A percentile compares a stretch with the other conserved stretches of the same genome.
These are phyloP conservation scores for Xylariaceae sp. DNA, from an alignment of 2,329 filamentous ascomycete species.

Conservation along the genomic window DNA sequence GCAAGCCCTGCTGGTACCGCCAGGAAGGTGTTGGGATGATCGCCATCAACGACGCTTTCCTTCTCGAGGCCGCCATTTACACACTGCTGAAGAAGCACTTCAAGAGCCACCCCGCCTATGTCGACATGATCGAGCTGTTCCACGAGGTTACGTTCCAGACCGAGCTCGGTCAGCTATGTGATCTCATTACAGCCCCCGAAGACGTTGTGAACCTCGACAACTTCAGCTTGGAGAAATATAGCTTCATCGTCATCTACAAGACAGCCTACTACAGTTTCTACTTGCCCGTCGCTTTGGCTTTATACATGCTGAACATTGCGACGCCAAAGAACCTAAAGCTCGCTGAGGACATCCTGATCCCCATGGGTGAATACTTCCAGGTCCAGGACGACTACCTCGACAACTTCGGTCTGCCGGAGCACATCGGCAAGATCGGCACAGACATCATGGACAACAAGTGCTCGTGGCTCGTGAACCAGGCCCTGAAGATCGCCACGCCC, in stretches of 20 bases:
- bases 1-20: conserved; percentile 95
- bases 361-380: conserved; percentile 98
- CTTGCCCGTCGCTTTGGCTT: conserved; percentile 86
- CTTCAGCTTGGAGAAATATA: conserved; percentile 93
- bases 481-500: conserved; percentile 72
- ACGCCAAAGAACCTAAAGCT: conserved; percentile 86
- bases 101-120: conserved; percentile 78
- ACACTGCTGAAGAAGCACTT: conserved; percentile 91
- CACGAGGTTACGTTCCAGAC: conserved; percentile 93
- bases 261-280: conserved; percentile 99
- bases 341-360: conserved; percentile 88
- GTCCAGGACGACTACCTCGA: conserved; percentile 98
- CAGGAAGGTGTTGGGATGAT: conserved; percentile 87
- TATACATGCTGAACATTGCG: conserved; percentile 81
- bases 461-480: conserved; percentile 97
- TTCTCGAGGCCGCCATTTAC: conserved; percentile 91
- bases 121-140: conserved; percentile 93
- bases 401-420: conserved; percentile 88
- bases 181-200: conserved; percentile 93
- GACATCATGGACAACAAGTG: conserved; percentile 99
- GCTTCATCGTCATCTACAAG: conserved; percentile 99
- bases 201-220: conserved; percentile 89
- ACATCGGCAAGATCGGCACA: conserved; percentile 97
- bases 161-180: conserved; percentile 90
- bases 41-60: conserved; percentile 97